These are phyloP conservation scores for Borealophlyctis nickersoniae DNA, from an alignment of 192 early-diverging fungal genomes.

Conservation along the genomic window DNA sequence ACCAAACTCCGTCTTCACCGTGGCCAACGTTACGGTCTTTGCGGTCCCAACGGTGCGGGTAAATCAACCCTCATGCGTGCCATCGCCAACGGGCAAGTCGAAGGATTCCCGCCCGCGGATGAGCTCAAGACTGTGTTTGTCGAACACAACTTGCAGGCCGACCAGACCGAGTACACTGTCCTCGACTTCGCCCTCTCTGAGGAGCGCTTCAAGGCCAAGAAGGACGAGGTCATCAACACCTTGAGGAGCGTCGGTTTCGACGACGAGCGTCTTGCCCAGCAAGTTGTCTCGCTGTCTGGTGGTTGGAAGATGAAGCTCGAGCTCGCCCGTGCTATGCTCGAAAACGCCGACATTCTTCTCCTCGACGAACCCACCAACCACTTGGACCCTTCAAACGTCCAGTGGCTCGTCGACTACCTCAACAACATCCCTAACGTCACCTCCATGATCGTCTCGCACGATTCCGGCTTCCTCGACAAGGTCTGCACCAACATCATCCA, in stretches of 20 bases:
- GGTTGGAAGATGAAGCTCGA: constrained; percentile 91
- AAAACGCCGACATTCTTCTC: constrained; percentile 79
- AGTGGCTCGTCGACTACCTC: constrained; percentile 71
- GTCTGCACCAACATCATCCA: constrained; percentile 82
- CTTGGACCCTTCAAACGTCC: constrained; percentile 69
- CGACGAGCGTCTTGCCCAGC: constrained; percentile 55
- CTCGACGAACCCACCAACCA: constrained; percentile 86
- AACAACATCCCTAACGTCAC: constrained; percentile 67
- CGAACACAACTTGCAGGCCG: constrained; percentile 73
- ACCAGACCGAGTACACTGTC: constrained; percentile 67
- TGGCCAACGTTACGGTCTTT: constrained; percentile 80
- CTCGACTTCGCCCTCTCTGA: constrained; percentile 65
- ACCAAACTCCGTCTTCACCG: constrained; percentile 61
- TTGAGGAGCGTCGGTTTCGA: constrained; percentile 68
- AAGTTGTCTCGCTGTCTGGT: constrained; percentile 74
- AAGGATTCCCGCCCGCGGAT: constrained; percentile 75
- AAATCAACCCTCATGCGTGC: constrained; percentile 85
- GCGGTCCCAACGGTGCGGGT: constrained; percentile 80
- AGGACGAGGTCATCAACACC: constrained; percentile 55
- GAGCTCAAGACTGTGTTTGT: constrained; percentile 77
- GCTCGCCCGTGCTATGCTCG: constrained; percentile 81
- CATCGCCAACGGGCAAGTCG: constrained; percentile 78
- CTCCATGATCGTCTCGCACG: constrained; percentile 84
- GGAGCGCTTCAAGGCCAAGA: constrained; percentile 27
- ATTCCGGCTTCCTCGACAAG: constrained; percentile 77